Evolutionary conservation across 768 basidiomycete species (phyloP).

Genomic region (Mycena belliarum): DNA sequence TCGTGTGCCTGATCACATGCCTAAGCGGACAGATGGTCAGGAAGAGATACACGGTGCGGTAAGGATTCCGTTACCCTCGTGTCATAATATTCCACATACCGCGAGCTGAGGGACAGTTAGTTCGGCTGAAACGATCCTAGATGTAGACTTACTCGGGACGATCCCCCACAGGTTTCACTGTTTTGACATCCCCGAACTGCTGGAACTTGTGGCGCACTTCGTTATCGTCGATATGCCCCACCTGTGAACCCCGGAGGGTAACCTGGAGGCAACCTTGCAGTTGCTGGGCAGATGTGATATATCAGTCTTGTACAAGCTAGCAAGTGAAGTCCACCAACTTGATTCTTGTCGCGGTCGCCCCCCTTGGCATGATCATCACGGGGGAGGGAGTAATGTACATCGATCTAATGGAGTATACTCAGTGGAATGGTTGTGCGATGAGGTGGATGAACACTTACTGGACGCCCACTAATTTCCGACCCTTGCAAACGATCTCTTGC

Average conservation of each 20-base stretch:
- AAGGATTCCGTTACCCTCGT: slow-evolving; percentile 56
- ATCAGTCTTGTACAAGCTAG: background rate
- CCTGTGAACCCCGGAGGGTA: slow-evolving; percentile 68
- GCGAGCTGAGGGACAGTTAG: slow-evolving; percentile 54
- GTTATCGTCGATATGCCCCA: slow-evolving; percentile 77
- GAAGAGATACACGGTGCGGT: background rate
- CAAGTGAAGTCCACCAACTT: slow-evolving; percentile 46
- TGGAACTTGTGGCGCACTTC: slow-evolving; percentile 87
- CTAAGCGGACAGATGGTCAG: slow-evolving; percentile 33
- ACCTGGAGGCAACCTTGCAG: slow-evolving; percentile 85
- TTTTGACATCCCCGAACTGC: slow-evolving; percentile 89
- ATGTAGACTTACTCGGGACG: slow-evolving; percentile 54
- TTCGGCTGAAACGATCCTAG: background rate
- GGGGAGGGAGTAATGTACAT: slow-evolving; percentile 96
- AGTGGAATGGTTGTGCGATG: slow-evolving; percentile 8
- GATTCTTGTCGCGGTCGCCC: slow-evolving; percentile 78
- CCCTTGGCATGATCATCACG: slow-evolving; percentile 76
- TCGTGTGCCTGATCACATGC: slow-evolving; percentile 82
- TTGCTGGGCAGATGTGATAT: slow-evolving; percentile 43
- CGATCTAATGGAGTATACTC: slow-evolving; percentile 65
- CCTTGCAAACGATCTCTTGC: slow-evolving; percentile 91
- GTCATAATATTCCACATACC: slow-evolving; percentile 94
- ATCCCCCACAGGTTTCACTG: slow-evolving; percentile 64
- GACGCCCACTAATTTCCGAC: slow-evolving; percentile 82
- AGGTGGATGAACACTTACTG: slow-evolving; percentile 55